These are phyloP conservation scores for Rhizophagus clarus DNA, from an alignment of 192 early-diverging fungal genomes.

Conservation along the genomic window DNA sequence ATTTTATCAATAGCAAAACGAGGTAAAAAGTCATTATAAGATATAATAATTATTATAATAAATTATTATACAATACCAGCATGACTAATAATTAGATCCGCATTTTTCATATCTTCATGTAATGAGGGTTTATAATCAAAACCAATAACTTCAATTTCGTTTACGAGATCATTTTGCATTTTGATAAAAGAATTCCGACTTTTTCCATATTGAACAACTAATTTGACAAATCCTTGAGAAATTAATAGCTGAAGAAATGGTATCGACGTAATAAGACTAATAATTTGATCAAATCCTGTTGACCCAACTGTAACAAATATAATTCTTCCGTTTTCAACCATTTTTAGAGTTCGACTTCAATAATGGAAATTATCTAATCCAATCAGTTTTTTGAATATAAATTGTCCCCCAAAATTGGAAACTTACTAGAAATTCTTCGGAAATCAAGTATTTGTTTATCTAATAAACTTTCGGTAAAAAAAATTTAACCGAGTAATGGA, in stretches of 20 bases:
- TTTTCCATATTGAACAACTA: conserved; percentile 73
- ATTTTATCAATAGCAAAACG: not conserved
- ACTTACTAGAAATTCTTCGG: not conserved
- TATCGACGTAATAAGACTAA: conserved; percentile 48
- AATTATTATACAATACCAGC: conserved; percentile 50
- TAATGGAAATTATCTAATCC: not conserved
- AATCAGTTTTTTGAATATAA: not conserved
- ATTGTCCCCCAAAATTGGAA: not conserved
- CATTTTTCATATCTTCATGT: conserved; percentile 53
- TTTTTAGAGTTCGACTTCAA: not conserved
- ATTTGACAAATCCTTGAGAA: conserved; percentile 51
- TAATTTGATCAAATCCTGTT: conserved; percentile 81
- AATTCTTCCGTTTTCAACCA: not conserved
- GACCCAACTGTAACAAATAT: conserved; percentile 92
- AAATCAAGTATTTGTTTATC: not conserved
- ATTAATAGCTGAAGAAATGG: conserved; percentile 54
- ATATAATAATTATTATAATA: not conserved
- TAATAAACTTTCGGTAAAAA: not conserved
- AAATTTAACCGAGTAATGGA: not conserved
- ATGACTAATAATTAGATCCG: conserved; percentile 82
- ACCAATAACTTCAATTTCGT: conserved; percentile 42
- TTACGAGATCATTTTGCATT: not conserved
- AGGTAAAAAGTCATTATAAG: not conserved
- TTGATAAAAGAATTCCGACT: conserved; percentile 14
- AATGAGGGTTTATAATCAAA: conserved; percentile 64